Percentiles rank a stretch among this genome's conserved stretches.
Conservation (phyloP, 2,329 filamentous ascomycete genomes). For the Fusarium torulosum region DNA sequence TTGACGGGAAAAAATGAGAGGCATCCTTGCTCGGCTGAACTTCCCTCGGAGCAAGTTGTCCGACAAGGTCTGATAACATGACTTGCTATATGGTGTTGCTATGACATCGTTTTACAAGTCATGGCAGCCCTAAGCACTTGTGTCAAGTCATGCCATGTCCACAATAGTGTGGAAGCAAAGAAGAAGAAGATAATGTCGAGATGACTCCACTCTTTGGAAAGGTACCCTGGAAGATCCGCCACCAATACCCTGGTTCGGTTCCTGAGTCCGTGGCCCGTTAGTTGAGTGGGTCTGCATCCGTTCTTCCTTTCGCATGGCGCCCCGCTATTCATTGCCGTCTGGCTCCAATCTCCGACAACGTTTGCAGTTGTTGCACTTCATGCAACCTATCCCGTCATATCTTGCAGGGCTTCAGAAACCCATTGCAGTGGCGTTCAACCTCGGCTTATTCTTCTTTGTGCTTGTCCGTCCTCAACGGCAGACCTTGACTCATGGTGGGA, state of each 20-base stretch:
- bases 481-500: constrained; percentile 21
- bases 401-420: constrained; percentile 30
- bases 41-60: constrained; percentile 15
- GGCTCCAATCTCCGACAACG: constrained; percentile 34
- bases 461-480: background rate
- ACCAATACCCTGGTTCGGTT: constrained; percentile 26
- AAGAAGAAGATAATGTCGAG: constrained; percentile 1
- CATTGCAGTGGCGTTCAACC: constrained; percentile 2
- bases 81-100: constrained; percentile 13
- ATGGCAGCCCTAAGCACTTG: constrained; percentile 8
- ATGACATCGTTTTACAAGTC: constrained; percentile 6
- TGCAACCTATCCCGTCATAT: constrained; percentile 17
- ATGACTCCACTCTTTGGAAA: constrained; percentile 12
- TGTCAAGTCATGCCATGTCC: constrained; percentile 7
- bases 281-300: constrained; percentile 28
- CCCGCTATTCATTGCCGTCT: constrained; percentile 30
- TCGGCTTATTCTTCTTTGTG: constrained; percentile 1
- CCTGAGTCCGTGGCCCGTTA: constrained; percentile 29
- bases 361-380: constrained; percentile 18
- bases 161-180: constrained; percentile 6
- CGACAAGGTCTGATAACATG: constrained; percentile 6
- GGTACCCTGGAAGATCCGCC: constrained; percentile 34
- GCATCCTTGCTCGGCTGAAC: background rate
- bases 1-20: background rate
- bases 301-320: constrained; percentile 37